These are phyloP conservation scores for California macrophylla DNA, from an alignment of 441 rosid genomes.

Conservation along the genomic window DNA sequence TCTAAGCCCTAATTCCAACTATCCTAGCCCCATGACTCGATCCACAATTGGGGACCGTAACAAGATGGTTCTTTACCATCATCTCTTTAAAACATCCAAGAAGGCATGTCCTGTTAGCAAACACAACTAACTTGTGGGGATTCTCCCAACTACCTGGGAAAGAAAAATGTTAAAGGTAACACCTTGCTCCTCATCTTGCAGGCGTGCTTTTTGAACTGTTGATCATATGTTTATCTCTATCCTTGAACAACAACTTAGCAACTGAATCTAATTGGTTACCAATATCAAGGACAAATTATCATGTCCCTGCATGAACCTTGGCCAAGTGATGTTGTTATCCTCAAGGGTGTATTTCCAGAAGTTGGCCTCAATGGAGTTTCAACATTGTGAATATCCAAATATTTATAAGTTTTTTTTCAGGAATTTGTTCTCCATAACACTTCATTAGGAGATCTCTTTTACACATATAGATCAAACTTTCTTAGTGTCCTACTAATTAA, in stretches of 20 bases:
- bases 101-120: not conserved
- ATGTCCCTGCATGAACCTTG: not conserved
- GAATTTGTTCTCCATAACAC: not conserved
- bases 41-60: no score
- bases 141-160: not conserved
- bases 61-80: not conserved
- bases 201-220: not conserved
- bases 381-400: no score
- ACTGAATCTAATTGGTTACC: not conserved
- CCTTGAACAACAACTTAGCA: not conserved
- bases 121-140: not conserved
- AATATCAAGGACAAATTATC: not conserved
- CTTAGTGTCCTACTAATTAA: no score
- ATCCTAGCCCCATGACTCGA: no score
- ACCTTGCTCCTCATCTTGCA: not conserved
- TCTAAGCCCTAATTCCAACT: no score
- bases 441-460: not conserved
- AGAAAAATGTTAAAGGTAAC: not conserved
- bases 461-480: not conserved
- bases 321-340: not conserved
- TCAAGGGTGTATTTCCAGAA: not conserved
- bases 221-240: not conserved
- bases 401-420: not conserved
- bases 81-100: not conserved
- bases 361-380: not conserved